phyloP scores from a whole-genome alignment of 108 stramenopile species.

The Stephanodiscus triporus region DNA sequence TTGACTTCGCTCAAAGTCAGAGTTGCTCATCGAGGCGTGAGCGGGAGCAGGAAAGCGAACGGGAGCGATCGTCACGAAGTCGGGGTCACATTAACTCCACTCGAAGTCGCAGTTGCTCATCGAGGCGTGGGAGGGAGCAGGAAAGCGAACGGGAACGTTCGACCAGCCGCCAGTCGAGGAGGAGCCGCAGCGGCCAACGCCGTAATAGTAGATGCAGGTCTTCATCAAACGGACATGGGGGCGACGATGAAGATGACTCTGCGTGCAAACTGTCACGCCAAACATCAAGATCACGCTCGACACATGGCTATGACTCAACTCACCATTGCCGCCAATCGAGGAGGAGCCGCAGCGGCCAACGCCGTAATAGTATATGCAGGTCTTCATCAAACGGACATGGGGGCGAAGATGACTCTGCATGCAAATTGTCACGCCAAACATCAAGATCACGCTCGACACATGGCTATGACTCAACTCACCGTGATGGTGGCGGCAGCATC shows the following conservation, averaged over 20 bases:
- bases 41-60: background rate
- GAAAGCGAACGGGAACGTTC: background rate
- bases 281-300: background rate
- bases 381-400: background rate
- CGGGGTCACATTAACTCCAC: background rate
- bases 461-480: background rate
- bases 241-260: background rate
- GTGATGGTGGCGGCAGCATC: background rate
- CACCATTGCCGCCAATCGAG: background rate
- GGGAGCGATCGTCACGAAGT: constrained; percentile 2
- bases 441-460: background rate
- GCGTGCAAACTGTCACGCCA: background rate
- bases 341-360: too few species aligned
- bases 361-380: background rate
- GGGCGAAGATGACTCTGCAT: background rate
- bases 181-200: too few species aligned
- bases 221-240: background rate
- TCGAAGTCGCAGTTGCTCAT: background rate
- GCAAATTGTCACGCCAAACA: background rate
- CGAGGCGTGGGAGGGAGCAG: background rate
- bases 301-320: background rate
- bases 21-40: background rate
- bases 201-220: background rate
- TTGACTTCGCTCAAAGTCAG: background rate
- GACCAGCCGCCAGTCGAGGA: background rate